These are phyloP conservation scores for Geotrichum histeridarum DNA, from an alignment of 1,139 yeast genomes.

Conservation along the genomic window DNA sequence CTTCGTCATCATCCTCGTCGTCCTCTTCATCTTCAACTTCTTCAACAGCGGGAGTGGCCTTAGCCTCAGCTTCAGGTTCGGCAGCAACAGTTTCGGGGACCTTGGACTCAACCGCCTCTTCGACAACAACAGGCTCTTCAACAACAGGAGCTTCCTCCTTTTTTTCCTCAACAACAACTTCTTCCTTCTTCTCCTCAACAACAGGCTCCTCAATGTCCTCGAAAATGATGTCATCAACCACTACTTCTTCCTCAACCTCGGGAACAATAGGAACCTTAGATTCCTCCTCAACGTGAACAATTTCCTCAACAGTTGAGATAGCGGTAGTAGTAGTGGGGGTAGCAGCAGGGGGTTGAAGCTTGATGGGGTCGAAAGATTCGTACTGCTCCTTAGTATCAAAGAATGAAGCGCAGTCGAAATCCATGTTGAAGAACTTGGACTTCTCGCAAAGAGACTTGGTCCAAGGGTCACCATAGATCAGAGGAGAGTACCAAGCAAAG, in stretches of 20 bases:
- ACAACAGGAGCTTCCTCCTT: slow-evolving; percentile 7
- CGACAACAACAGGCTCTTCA: slow-evolving; percentile 1
- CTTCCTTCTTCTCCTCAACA: neutral
- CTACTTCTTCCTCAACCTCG: neutral
- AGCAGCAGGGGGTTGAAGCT: neutral
- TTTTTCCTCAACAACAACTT: neutral
- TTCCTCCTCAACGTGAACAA: slow-evolving; percentile 13
- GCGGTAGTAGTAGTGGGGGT: slow-evolving; percentile 2
- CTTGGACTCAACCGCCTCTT: slow-evolving; percentile 31
- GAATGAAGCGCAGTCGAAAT: slow-evolving; percentile 70
- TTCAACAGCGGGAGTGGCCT: slow-evolving; percentile 5
- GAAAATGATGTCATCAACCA: no score
- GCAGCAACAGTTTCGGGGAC: slow-evolving; percentile 30
- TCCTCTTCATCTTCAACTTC: slow-evolving; percentile 22
- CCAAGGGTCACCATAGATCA: slow-evolving; percentile 82
- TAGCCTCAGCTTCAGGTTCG: slow-evolving; percentile 8
- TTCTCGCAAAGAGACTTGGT: slow-evolving; percentile 60
- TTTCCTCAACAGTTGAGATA: neutral
- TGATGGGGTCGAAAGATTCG: slow-evolving; percentile 17
- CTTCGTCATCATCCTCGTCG: slow-evolving; percentile 34
- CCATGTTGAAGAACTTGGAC: slow-evolving; percentile 63
- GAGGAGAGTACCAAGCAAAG: slow-evolving; percentile 62
- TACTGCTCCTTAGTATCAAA: slow-evolving; percentile 36
- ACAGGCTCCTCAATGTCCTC: neutral
- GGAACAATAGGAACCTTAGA: slow-evolving; percentile 11